A percentile compares a stretch with the other conserved stretches of the same genome.
Conservation (phyloP, 768 basidiomycete species). For the Lactarius quietus region DNA sequence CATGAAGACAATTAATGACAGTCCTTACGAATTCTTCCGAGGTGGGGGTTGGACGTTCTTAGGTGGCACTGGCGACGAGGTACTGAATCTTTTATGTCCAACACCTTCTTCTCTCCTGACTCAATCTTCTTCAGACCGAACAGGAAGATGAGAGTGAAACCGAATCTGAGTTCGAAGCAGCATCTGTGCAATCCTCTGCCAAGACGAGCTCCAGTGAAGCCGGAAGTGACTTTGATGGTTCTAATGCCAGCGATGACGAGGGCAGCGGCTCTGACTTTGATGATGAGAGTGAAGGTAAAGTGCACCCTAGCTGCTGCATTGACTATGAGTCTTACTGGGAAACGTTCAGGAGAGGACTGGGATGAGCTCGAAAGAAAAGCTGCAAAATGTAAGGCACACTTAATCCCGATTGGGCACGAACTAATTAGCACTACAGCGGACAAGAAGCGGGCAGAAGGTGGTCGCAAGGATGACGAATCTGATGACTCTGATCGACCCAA, state of each 20-base stretch:
- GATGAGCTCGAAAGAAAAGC: slow-evolving; percentile 92
- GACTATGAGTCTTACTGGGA: slow-evolving; percentile 16
- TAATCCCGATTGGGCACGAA: background rate
- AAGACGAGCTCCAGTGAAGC: slow-evolving; percentile 37
- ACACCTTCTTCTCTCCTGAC: slow-evolving; percentile 1
- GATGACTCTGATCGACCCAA: slow-evolving; percentile 42
- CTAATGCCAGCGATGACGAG: slow-evolving; percentile 51
- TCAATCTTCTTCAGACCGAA: slow-evolving; percentile 41
- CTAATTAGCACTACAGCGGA: slow-evolving; percentile 36
- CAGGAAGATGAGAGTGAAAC: slow-evolving; percentile 62
- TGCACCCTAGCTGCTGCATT: slow-evolving; percentile 10
- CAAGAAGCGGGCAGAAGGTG: slow-evolving; percentile 40
- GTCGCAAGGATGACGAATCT: slow-evolving; percentile 34
- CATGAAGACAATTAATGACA: slow-evolving; percentile 98
- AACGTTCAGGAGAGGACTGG: slow-evolving; percentile 78
- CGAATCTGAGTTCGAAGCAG: slow-evolving; percentile 56
- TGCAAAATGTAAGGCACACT: slow-evolving; percentile 60
- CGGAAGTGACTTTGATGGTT: slow-evolving; percentile 54
- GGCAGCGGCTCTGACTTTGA: slow-evolving; percentile 67
- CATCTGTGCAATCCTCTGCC: slow-evolving; percentile 40
- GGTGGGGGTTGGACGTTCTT: slow-evolving; percentile 96
- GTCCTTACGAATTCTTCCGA: slow-evolving; percentile 92
- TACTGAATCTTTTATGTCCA: slow-evolving; percentile 33
- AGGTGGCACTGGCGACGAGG: slow-evolving; percentile 60
- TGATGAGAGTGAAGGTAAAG: slow-evolving; percentile 56